Conservation (phyloP, 139 green algal species). For the Chlorella vulgaris region DNA sequence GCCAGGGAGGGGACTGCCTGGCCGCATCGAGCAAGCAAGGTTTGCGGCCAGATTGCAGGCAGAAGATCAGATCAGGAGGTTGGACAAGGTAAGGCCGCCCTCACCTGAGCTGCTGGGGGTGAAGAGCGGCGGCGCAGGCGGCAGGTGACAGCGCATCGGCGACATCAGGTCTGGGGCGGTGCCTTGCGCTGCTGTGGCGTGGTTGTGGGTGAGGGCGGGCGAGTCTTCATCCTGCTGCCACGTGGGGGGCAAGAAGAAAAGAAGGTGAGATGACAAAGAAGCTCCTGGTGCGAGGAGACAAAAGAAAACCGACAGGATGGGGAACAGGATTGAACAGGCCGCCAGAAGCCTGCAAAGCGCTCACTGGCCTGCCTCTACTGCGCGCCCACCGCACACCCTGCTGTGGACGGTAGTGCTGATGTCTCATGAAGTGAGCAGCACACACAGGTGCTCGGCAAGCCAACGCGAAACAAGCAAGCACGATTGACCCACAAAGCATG, state of each 20-base stretch:
- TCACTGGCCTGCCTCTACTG: too few relatives aligned
- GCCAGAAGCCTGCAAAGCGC: background rate
- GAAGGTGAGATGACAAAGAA: background rate
- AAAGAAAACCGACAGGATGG: background rate
- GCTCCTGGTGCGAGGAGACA: too few relatives aligned
- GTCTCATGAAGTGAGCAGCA: too few relatives aligned
- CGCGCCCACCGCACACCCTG: too few relatives aligned
- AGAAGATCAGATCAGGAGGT: too few relatives aligned
- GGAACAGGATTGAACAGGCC: background rate
- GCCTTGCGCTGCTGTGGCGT: background rate
- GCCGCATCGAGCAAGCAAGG: too few relatives aligned
- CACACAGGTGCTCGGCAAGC: too few relatives aligned
- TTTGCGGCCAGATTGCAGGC: too few relatives aligned
- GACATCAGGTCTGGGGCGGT: background rate
- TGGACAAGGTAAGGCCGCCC: too few relatives aligned
- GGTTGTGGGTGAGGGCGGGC: conserved; percentile 8
- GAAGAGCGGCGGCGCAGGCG: conserved; percentile 22
- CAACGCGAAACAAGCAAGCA: background rate
- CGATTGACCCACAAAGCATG: too few relatives aligned
- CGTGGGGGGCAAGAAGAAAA: too few relatives aligned
- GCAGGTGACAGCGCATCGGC: conserved; percentile 28
- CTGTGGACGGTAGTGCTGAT: too few relatives aligned
- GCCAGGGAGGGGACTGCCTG: background rate
- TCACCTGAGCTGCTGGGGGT: conserved; percentile 25
- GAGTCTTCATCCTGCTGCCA: conserved; percentile 4